A percentile compares a stretch with the other conserved stretches of the same genome.
Evolutionary conservation across 495 filamentous ascomycete species (phyloP).

Genomic region (Haplographium delicatum): DNA sequence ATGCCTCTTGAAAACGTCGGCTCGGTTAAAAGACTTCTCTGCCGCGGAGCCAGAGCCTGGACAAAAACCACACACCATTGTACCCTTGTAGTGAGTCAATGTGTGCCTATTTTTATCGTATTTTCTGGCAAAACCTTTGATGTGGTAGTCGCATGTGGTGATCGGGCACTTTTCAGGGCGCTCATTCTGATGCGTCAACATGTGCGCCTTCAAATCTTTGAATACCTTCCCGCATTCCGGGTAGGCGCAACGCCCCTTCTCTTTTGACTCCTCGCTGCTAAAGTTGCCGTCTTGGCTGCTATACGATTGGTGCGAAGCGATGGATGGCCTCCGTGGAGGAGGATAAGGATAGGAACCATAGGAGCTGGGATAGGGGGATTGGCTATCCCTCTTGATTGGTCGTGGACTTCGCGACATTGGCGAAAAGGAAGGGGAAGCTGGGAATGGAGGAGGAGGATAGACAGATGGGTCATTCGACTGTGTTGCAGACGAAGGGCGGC

Average conservation of each 20-base stretch:
- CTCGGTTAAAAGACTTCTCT: constrained; percentile 98
- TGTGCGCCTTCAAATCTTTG: constrained; percentile 92
- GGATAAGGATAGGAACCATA: constrained; percentile 31
- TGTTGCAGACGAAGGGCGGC: constrained; percentile 19
- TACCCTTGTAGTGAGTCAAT: constrained; percentile 97
- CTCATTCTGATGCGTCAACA: constrained; percentile 92
- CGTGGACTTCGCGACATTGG: constrained; percentile 24
- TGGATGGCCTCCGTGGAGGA: constrained; percentile 20
- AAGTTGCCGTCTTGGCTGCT: constrained; percentile 22
- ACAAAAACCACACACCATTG: constrained; percentile 98
- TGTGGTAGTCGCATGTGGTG: constrained; percentile 86
- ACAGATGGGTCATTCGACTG: constrained; percentile 17
- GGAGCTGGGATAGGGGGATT: constrained; percentile 25
- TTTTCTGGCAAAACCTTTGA: constrained; percentile 93
- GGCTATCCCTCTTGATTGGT: constrained; percentile 22
- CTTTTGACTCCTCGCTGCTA: constrained; percentile 58
- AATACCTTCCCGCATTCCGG: constrained; percentile 86
- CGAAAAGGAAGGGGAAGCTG: constrained; percentile 26
- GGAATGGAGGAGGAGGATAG: constrained; percentile 22
- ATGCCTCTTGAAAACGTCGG: constrained; percentile 98
- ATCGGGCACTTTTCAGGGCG: constrained; percentile 97
- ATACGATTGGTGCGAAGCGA: constrained; percentile 20
- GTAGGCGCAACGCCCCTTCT: constrained; percentile 73
- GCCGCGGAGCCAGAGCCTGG: constrained; percentile 85
- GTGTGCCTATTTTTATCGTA: constrained; percentile 99